These are phyloP conservation scores for Fomitopsis serialis DNA, from an alignment of 768 basidiomycete genomes.

Conservation along the genomic window DNA sequence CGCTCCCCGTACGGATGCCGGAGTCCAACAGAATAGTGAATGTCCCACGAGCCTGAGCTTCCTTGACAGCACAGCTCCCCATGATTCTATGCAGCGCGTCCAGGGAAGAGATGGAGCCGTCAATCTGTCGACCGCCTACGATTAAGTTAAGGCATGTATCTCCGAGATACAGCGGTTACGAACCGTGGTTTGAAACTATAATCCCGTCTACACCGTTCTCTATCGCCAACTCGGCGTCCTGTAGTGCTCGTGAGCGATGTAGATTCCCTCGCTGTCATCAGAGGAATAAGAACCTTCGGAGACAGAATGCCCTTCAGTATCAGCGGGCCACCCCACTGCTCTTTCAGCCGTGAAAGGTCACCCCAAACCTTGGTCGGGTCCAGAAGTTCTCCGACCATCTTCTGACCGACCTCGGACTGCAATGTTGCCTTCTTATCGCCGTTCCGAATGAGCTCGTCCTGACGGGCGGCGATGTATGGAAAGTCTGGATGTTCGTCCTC, in stretches of 20 bases:
- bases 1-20: conserved; percentile 78
- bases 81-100: conserved; percentile 66
- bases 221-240: conserved; percentile 67
- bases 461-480: conserved; percentile 50
- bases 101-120: conserved; percentile 72
- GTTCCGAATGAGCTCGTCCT: conserved; percentile 34
- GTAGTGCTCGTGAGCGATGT: neutral
- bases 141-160: neutral
- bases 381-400: conserved; percentile 58
- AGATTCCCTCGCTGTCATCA: neutral
- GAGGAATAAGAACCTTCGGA: conserved; percentile 39
- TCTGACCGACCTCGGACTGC: conserved; percentile 43
- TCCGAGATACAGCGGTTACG: neutral
- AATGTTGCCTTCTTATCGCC: conserved; percentile 44
- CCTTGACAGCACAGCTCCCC: conserved; percentile 50
- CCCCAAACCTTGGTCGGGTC: conserved; percentile 66
- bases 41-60: conserved; percentile 53
- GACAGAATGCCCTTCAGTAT: conserved; percentile 75
- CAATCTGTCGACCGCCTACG: conserved; percentile 66
- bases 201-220: conserved; percentile 66
- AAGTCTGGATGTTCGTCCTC: conserved; percentile 38
- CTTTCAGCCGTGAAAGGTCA: conserved; percentile 58
- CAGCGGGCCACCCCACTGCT: conserved; percentile 75
- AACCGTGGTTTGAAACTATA: conserved; percentile 34
- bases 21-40: conserved; percentile 73